phyloP scores from a whole-genome alignment of 2,329 filamentous ascomycete species.

The Pseudogymnoascus sp. region DNA sequence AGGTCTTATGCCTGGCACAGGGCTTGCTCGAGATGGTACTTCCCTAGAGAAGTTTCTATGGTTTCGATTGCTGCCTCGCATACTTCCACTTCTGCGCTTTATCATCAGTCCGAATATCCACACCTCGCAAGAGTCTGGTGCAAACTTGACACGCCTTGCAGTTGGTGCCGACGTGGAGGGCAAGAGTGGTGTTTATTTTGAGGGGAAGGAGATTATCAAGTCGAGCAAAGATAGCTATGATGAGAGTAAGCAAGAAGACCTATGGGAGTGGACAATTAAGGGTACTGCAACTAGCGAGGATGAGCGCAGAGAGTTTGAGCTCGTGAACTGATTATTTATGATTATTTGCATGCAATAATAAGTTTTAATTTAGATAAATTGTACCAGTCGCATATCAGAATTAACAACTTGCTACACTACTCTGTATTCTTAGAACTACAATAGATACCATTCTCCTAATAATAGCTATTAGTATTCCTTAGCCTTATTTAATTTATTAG shows the following conservation, averaged over 20 bases:
- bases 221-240: conserved; percentile 37
- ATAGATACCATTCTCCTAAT: no score
- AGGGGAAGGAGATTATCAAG: conserved; percentile 32
- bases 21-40: conserved; percentile 27
- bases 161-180: conserved; percentile 27
- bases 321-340: neutral
- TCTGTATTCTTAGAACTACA: no score
- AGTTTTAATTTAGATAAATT: neutral
- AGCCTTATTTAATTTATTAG: no score
- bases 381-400: no score
- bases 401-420: no score
- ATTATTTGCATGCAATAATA: neutral
- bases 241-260: conserved; percentile 38
- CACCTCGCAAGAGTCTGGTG: conserved; percentile 32
- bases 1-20: conserved; percentile 40
- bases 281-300: conserved; percentile 22
- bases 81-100: conserved; percentile 31
- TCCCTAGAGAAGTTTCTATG: conserved; percentile 28
- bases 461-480: no score
- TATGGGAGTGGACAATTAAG: conserved; percentile 40
- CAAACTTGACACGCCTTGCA: conserved; percentile 34
- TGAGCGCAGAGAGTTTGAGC: conserved; percentile 21
- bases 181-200: conserved; percentile 36
- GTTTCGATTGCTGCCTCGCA: conserved; percentile 27
- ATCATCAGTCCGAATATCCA: conserved; percentile 31